phyloP scores from a whole-genome alignment of 805 yeast species.

The Saccharomycopsis capsularis region DNA sequence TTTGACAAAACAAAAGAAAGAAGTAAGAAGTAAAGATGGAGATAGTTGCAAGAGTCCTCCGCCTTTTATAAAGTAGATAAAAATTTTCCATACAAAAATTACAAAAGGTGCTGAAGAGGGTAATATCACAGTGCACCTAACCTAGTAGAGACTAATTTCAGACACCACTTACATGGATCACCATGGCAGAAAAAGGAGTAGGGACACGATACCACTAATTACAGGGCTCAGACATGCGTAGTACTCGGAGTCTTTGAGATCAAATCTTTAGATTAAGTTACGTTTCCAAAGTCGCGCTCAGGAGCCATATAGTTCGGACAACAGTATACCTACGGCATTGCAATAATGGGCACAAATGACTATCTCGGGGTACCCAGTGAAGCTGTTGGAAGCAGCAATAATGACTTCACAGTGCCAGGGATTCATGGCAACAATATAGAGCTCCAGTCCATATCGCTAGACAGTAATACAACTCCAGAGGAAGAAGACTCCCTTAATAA shows the following conservation, averaged over 20 bases:
- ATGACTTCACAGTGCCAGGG: no score
- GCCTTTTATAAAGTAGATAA: background rate
- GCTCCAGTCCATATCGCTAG: constrained; percentile 8
- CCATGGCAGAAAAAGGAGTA: no score
- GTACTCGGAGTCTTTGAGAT: no score
- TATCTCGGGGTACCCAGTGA: background rate
- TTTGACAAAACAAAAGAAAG: background rate
- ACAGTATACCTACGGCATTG: background rate
- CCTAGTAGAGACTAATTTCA: no score
- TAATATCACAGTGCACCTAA: no score
- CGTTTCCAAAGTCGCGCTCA: background rate
- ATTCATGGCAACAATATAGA: background rate
- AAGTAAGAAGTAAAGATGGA: background rate
- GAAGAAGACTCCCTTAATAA: background rate
- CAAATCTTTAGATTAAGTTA: no score
- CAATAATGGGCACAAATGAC: background rate
- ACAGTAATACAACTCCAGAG: constrained; percentile 4
- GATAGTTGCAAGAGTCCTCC: background rate
- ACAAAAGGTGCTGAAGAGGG: no score
- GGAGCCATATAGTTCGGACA: background rate
- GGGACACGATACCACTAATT: no score
- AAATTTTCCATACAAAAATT: no score
- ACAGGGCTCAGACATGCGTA: no score
- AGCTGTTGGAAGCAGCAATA: background rate
- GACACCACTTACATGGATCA: no score